Base-by-base conservation (phyloP, 768 basidiomycete genomes). In the Lactifluus echinatus region DNA sequence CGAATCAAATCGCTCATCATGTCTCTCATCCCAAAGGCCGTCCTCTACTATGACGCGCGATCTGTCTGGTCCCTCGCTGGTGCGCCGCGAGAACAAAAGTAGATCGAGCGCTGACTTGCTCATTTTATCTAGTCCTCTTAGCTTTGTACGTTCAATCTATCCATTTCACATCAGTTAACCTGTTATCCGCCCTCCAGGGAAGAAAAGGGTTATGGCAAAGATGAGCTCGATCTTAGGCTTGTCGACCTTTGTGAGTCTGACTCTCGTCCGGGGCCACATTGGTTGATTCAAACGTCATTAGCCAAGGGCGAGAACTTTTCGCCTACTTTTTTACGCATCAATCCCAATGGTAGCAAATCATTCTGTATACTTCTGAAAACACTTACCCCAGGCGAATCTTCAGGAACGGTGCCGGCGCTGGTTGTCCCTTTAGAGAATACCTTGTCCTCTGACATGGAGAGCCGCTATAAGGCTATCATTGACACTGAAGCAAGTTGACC, bases 391-490 rank as follows among this genome's bases (percentile, higher is more conserved):
- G 2, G n/a, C 5, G 10, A 23, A 29, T 61, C 46, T n/a, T 53
- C 63, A 90, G 89, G 82, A 7, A 88, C 85, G 23, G 79, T 93
- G 4, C 92, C 92, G 11, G 87, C 87, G 2, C 72, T 93, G 50
- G 83, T 93, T 26, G 92, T 93, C n/a, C 92, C 92, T 0, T 74
- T 91, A 11, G 72, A 83, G 61, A 83, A 87, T 61, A 87, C 89
- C 4, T 76, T 92, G 8, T 70, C 77, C 0, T 73, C 78, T 2
- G 88, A 85, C 17, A 76, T 83, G 24, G 87, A 89, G 64, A 87
- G 82, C 63, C 80, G 87, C 42, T 94, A 89, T 75, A 86, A 89
- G 65, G 84, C 89, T 2, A 71, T 94, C 54, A 79, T 82, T 23
- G 87, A 90, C 62, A 79, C 82, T 14, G 84, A 85, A 74, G 91